Conservation (phyloP, 805 yeast genomes). For the Lipomyces oligophaga region DNA sequence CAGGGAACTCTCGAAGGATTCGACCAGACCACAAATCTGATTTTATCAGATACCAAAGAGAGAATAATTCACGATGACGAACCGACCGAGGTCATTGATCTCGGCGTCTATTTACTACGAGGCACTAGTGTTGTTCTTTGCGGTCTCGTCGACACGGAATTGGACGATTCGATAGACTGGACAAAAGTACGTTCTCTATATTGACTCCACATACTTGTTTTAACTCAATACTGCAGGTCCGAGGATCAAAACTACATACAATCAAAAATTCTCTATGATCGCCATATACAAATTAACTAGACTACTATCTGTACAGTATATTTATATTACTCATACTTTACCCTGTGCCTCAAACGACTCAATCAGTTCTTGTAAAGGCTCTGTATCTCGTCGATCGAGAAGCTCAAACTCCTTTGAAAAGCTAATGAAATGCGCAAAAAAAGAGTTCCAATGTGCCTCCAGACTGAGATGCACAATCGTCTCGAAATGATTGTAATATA, state of each 20-base stretch:
- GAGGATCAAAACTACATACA: constrained; percentile 18
- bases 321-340: constrained; percentile 39
- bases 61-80: constrained; percentile 29
- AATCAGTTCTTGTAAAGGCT: constrained; percentile 72
- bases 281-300: no score
- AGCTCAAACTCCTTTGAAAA: constrained; percentile 80
- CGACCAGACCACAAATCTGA: constrained; percentile 32
- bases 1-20: constrained; percentile 32
- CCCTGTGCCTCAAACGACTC: constrained; percentile 82
- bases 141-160: constrained; percentile 30
- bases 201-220: not conserved
- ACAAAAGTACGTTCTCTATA: constrained; percentile 24
- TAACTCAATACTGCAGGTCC: constrained; percentile 12
- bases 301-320: not conserved
- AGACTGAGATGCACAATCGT: constrained; percentile 83
- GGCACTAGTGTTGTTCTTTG: constrained; percentile 33
- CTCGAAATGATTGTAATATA: constrained; percentile 92
- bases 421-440: constrained; percentile 89
- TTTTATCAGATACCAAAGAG: constrained; percentile 27
- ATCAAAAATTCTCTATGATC: constrained; percentile 12
- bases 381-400: constrained; percentile 73
- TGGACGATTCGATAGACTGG: constrained; percentile 31
- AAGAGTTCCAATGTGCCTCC: constrained; percentile 98
- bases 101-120: constrained; percentile 30
- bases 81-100: constrained; percentile 28